These are phyloP conservation scores for Ceratocystis variospora DNA, from an alignment of 2,329 filamentous ascomycete species.

Conservation along the genomic window DNA sequence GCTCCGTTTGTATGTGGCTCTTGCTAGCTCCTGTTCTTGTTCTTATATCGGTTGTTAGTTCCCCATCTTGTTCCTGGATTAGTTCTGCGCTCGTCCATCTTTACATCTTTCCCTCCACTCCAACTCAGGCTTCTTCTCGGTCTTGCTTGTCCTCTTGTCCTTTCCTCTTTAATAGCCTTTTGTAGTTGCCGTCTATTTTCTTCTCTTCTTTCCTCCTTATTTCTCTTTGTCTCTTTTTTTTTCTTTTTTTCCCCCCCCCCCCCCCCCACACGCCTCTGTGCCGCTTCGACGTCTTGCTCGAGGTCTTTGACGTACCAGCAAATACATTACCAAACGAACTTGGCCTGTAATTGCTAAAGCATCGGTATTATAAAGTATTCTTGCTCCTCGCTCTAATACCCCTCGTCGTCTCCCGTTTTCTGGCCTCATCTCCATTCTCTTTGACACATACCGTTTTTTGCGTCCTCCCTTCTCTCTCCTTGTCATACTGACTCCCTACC, in stretches of 20 bases:
- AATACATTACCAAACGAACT: too few relatives aligned
- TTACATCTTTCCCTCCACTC: neutral
- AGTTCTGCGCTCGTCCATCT: neutral
- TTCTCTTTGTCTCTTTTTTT: too few relatives aligned
- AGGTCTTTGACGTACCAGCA: neutral
- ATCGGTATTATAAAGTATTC: neutral
- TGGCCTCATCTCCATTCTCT: neutral
- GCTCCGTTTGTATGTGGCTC: too few relatives aligned
- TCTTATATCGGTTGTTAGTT: neutral
- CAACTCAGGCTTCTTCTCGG: neutral
- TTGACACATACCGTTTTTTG: neutral
- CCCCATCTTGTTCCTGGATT: neutral
- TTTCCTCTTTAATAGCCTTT: neutral
- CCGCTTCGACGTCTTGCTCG: neutral
- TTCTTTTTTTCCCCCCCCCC: neutral
- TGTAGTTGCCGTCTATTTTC: neutral
- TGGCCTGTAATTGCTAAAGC: too few relatives aligned
- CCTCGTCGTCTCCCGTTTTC: neutral
- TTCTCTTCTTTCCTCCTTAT: neutral
- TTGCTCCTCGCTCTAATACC: neutral
- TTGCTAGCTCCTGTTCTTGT: conserved; percentile 9
- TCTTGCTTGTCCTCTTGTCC: neutral
- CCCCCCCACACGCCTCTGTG: neutral
- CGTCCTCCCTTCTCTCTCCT: neutral
- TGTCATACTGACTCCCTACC: neutral